Conservation (phyloP, 306 rosid genomes). For the Astragalus glycyphyllos region DNA sequence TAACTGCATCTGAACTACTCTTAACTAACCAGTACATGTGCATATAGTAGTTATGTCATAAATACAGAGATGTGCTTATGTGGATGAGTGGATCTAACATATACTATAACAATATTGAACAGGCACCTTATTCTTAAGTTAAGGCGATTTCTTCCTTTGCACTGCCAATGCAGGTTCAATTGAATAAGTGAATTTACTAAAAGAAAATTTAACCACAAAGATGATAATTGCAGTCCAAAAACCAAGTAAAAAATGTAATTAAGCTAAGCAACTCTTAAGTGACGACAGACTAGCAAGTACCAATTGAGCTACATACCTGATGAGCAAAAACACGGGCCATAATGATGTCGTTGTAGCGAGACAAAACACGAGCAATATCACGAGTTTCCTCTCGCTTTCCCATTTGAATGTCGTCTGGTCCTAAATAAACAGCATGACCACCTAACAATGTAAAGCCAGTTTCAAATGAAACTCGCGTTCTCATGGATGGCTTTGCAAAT, state of each 20-base stretch:
- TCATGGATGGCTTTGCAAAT: slow-evolving; percentile 95
- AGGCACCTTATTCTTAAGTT: neutral
- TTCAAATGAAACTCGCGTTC: slow-evolving; percentile 95
- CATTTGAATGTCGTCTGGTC: slow-evolving; percentile 96
- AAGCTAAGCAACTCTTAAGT: slow-evolving; percentile 42
- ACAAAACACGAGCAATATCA: slow-evolving; percentile 90
- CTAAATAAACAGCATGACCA: slow-evolving; percentile 91
- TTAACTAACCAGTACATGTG: too few species aligned
- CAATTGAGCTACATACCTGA: slow-evolving; percentile 69
- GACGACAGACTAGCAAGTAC: too few species aligned
- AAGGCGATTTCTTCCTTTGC: neutral
- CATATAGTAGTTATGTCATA: too few species aligned
- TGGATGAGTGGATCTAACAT: too few species aligned
- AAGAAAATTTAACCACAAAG: slow-evolving; percentile 27
- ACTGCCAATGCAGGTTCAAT: neutral
- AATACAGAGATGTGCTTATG: too few species aligned
- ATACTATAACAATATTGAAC: neutral
- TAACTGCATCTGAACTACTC: too few species aligned
- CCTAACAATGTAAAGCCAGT: slow-evolving; percentile 86
- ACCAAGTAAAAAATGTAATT: slow-evolving; percentile 24
- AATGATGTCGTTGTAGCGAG: slow-evolving; percentile 79
- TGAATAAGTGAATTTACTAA: too few species aligned
- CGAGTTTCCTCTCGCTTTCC: slow-evolving; percentile 98
- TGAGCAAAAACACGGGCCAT: slow-evolving; percentile 98
- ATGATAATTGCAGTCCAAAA: slow-evolving; percentile 1